Conservation (phyloP, 2,329 filamentous ascomycete species). For the Epichloe uncinata region DNA sequence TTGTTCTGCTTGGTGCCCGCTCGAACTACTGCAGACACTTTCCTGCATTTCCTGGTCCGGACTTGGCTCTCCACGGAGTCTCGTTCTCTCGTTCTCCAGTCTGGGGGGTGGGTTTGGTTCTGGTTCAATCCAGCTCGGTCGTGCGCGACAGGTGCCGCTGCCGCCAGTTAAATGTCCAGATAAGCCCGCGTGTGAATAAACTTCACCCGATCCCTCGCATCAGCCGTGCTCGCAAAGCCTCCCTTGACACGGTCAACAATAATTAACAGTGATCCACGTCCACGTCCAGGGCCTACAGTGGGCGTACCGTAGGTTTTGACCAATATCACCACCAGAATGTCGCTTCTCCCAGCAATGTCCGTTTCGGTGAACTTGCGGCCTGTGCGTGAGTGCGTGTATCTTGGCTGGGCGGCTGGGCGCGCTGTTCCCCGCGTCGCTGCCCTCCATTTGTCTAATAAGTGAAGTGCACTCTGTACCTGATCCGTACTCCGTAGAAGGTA, state of each 20-base stretch:
- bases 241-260: not conserved
- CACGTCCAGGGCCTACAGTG: not conserved
- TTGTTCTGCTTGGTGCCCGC: slow-evolving; percentile 4
- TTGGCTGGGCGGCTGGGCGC: too few relatives aligned
- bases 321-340: too few relatives aligned
- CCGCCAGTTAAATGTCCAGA: not conserved
- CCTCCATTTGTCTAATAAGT: too few relatives aligned
- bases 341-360: too few relatives aligned
- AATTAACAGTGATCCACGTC: not conserved
- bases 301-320: too few relatives aligned
- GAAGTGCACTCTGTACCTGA: too few relatives aligned
- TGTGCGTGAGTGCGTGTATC: too few relatives aligned
- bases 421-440: too few relatives aligned
- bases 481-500: too few relatives aligned
- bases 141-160: not conserved
- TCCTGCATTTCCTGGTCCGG: not conserved
- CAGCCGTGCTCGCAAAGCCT: not conserved
- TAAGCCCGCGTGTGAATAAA: not conserved
- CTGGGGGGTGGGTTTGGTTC: too few relatives aligned
- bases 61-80: not conserved
- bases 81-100: not conserved
- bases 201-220: not conserved
- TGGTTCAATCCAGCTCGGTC: not conserved
- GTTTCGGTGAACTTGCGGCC: too few relatives aligned
- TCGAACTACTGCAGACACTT: slow-evolving; percentile 3